phyloP scores from a whole-genome alignment of 1,284 basidiomycete genomes.

The Puccinia hordei region DNA sequence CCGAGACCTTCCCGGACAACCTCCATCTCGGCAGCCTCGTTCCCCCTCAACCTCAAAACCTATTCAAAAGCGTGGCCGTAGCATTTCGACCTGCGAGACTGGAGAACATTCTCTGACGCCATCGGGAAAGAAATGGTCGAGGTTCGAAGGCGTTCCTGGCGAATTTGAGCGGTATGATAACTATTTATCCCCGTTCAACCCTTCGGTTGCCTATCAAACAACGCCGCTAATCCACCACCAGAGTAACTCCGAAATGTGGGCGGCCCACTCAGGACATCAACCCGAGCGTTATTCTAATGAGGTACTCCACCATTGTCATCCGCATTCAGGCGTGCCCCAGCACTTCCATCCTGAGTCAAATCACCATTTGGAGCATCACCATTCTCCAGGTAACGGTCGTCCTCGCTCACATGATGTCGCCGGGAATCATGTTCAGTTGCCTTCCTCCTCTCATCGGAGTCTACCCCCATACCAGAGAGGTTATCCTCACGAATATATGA shows the following conservation, averaged over 20 bases:
- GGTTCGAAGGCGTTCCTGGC: constrained; percentile 19
- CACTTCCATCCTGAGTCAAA: constrained; percentile 25
- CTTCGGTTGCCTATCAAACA: constrained; percentile 28
- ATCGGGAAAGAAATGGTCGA: constrained; percentile 24
- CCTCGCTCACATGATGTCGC: constrained; percentile 31
- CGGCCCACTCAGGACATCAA: constrained; percentile 18
- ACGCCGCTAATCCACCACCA: constrained; percentile 10
- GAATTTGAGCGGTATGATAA: constrained; percentile 26
- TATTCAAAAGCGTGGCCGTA: constrained; percentile 31
- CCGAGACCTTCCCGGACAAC: constrained; percentile 42
- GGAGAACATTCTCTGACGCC: constrained; percentile 20
- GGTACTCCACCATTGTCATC: constrained; percentile 31
- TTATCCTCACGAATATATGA: constrained; percentile 33
- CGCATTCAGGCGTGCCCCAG: constrained; percentile 14
- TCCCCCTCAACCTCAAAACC: constrained; percentile 28
- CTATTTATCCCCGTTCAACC: constrained; percentile 29
- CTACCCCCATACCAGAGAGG: constrained; percentile 26
- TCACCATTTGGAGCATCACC: constrained; percentile 31
- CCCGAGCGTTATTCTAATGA: constrained; percentile 23
- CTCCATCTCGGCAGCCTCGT: constrained; percentile 13
- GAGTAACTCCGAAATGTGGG: constrained; percentile 25
- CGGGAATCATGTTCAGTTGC: constrained; percentile 21
- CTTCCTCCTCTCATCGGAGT: constrained; percentile 6
- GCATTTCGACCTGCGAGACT: constrained; percentile 23
- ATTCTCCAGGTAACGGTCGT: constrained; percentile 17